Evolutionary conservation across 495 filamentous ascomycete genomes (phyloP), one percentile per base, ranked within the genome.

Genomic region (Xeromyces bisporus): DNA sequence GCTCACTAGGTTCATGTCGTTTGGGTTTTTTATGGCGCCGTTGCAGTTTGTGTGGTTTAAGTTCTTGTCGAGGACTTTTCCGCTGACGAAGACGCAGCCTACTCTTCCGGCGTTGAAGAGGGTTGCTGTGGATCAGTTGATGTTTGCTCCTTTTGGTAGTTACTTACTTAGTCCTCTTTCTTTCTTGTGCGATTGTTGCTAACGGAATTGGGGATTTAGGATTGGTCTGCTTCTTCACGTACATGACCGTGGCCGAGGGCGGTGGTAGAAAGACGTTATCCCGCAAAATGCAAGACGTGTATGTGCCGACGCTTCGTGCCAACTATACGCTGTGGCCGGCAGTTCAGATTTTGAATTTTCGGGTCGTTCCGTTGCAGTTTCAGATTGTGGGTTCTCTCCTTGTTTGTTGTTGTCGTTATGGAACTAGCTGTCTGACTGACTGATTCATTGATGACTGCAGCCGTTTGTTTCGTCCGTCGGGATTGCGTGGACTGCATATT

Each of bases 401-500:
- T 7, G 8, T 15, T 28, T 13, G 26, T 23, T 7, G 26, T 36
- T 13, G n/a, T n/a, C n/a, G n/a, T n/a, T n/a, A n/a, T n/a, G n/a
- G n/a, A n/a, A n/a, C n/a, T n/a, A n/a, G n/a, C n/a, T n/a, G n/a
- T n/a, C n/a, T n/a, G n/a, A n/a, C n/a, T n/a, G n/a, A n/a, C n/a
- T n/a, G n/a, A n/a, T n/a, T n/a, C n/a, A n/a, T n/a, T n/a, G n/a
- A n/a, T n/a, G 38, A 12, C 17, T 36, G 23, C 38, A 96, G 89
- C 91, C 91, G 2, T 94, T 99, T 48, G 91, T 94, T 8, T 93
- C 86, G 3, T 87, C 80, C 15, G 60, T 99, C 34, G 91, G 91
- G 66, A 94, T 99, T 41, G 85, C 84, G 28, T 99, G 91, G 91
- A 99, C 91, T n/a, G 86, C 84, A 14, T 99, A 94, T 50, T 71